These are phyloP conservation scores for Vigna mungo DNA, from an alignment of 306 rosid genomes.

Conservation along the genomic window DNA sequence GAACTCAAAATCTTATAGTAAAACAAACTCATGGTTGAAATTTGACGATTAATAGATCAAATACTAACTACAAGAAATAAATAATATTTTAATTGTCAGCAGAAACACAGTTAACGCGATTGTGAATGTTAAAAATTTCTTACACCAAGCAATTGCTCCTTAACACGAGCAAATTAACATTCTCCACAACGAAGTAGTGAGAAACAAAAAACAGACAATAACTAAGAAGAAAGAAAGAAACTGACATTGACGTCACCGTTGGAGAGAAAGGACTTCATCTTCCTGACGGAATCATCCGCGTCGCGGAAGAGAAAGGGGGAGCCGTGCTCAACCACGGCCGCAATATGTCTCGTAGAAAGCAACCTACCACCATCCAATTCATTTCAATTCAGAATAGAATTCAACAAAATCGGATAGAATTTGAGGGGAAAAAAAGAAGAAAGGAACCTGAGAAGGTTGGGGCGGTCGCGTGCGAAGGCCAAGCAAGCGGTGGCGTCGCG, in stretches of 20 bases:
- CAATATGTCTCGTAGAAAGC: constrained; percentile 75
- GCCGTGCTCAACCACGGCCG: constrained; percentile 62
- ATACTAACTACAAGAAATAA: no score
- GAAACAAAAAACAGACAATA: not conserved
- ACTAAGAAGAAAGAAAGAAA: not conserved
- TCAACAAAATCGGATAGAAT: constrained; percentile 19
- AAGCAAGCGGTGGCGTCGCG: constrained; percentile 64
- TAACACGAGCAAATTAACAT: no score
- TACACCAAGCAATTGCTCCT: no score
- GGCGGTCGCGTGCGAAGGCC: constrained; percentile 68
- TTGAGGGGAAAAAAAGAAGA: not conserved
- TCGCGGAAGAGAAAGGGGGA: constrained; percentile 70
- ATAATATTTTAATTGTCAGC: no score
- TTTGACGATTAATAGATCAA: no score
- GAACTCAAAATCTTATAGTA: not conserved
- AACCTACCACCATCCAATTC: constrained; percentile 55
- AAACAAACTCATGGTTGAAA: not conserved
- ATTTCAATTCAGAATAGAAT: not conserved
- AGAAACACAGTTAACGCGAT: no score
- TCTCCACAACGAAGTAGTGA: no score
- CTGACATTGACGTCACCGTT: constrained; percentile 59
- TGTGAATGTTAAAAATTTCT: no score
- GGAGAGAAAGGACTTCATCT: constrained; percentile 63
- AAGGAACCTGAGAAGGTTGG: constrained; percentile 67
- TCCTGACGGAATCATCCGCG: constrained; percentile 52